phyloP scores from a whole-genome alignment of 148 eudicot species.

The Rhododendron ovatum region DNA sequence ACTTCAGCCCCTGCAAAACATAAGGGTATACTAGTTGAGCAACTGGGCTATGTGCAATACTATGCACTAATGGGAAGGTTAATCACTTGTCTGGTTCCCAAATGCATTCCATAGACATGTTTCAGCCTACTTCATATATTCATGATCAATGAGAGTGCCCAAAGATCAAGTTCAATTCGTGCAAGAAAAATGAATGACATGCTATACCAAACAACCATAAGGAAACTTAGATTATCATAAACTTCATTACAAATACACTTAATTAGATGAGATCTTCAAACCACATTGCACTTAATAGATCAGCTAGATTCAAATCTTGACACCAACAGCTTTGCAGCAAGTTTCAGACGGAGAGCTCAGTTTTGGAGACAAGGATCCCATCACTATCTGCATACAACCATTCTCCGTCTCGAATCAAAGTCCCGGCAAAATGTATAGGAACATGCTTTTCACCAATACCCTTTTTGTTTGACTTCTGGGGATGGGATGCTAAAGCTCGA shows the following conservation, averaged over 20 bases:
- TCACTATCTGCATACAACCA: slow-evolving; percentile 48
- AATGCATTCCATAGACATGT: no score
- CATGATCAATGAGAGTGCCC: background rate
- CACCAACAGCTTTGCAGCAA: background rate
- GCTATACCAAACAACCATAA: background rate
- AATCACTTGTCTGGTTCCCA: no score
- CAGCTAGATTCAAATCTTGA: background rate
- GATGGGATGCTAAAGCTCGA: slow-evolving; percentile 38
- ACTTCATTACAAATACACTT: background rate
- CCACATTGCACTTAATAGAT: background rate
- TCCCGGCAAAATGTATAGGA: slow-evolving; percentile 29
- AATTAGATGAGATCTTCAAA: background rate
- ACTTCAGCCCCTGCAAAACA: no score
- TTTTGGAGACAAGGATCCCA: slow-evolving; percentile 36
- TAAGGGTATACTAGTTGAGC: no score
- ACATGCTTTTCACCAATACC: slow-evolving; percentile 35
- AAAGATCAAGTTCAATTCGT: background rate
- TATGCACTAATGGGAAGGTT: no score
- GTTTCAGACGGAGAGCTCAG: slow-evolving; percentile 29
- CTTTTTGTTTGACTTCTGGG: slow-evolving; percentile 31
- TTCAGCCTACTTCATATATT: background rate
- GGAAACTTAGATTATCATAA: background rate
- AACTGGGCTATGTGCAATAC: no score
- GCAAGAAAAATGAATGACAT: background rate
- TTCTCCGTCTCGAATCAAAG: slow-evolving; percentile 29